A percentile compares a stretch with the other conserved stretches of the same genome.
Evolutionary conservation across 805 yeast species (phyloP).

Genomic region (Saccharomycopsis microspora): DNA sequence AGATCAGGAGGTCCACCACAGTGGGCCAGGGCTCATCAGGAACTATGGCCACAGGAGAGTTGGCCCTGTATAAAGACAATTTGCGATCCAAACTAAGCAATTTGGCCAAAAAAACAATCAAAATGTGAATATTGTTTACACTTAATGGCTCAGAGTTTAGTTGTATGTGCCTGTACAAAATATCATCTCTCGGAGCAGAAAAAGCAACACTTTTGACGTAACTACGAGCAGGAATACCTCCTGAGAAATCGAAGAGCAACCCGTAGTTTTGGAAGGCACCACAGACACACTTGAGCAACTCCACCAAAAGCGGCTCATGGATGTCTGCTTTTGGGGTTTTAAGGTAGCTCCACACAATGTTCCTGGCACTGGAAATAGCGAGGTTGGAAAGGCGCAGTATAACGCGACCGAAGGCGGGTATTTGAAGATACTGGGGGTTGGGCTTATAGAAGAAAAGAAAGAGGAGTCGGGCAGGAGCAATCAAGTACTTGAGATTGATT

Average conservation of each 20-base stretch:
- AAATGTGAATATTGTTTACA: conserved; percentile 1
- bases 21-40: background rate
- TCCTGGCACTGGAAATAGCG: conserved; percentile 1
- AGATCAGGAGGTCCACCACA: conserved; percentile 1
- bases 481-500: background rate
- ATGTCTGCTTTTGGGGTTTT: background rate
- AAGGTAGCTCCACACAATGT: conserved; percentile 10
- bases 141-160: background rate
- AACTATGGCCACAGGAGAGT: background rate
- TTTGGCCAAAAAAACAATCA: conserved; percentile 9
- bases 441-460: conserved; percentile 5
- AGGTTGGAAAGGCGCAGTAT: conserved; percentile 1
- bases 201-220: background rate
- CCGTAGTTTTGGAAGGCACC: conserved; percentile 7
- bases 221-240: background rate
- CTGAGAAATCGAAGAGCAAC: background rate
- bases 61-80: background rate
- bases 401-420: background rate
- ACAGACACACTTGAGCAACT: conserved; percentile 2
- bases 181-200: background rate
- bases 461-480: conserved; percentile 4
- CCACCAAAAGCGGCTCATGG: conserved; percentile 4
- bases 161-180: too few species aligned
- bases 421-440: background rate
- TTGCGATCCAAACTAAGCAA: conserved; percentile 8